Conservation (phyloP, 1,139 yeast genomes). For the Sugiyamaella sp. region DNA sequence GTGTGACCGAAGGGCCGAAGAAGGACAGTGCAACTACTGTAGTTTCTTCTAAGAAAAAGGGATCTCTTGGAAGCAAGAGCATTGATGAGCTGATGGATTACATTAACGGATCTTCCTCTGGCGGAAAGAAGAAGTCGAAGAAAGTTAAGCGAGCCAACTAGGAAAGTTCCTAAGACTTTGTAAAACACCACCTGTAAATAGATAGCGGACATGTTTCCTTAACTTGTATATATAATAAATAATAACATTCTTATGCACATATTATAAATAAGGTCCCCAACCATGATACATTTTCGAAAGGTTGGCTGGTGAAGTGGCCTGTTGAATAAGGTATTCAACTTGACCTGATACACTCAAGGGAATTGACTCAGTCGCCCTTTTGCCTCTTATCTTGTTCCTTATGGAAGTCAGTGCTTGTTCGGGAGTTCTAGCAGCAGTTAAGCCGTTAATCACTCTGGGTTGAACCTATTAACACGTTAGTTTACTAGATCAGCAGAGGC, state of each 20-base stretch:
- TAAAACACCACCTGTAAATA: constrained; percentile 14
- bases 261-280: constrained; percentile 79
- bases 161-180: not conserved
- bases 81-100: constrained; percentile 43
- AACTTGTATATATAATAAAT: constrained; percentile 9
- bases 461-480: constrained; percentile 6
- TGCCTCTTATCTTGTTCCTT: constrained; percentile 81
- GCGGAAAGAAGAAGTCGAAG: constrained; percentile 26
- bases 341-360: constrained; percentile 93
- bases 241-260: constrained; percentile 1
- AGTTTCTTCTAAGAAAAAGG: constrained; percentile 20
- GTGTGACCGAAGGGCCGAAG: not conserved
- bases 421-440: constrained; percentile 47
- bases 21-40: constrained; percentile 1
- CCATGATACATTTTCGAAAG: constrained; percentile 91
- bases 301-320: constrained; percentile 73
- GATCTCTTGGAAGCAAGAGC: constrained; percentile 34
- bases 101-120: constrained; percentile 37
- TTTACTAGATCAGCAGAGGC: not conserved
- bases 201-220: not conserved
- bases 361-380: constrained; percentile 77
- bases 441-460: constrained; percentile 31
- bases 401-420: constrained; percentile 74
- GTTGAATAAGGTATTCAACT: constrained; percentile 84
- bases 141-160: constrained; percentile 8